Evolutionary conservation across 768 basidiomycete species (phyloP).

Genomic region (Pilatotrama ljubarskyi): DNA sequence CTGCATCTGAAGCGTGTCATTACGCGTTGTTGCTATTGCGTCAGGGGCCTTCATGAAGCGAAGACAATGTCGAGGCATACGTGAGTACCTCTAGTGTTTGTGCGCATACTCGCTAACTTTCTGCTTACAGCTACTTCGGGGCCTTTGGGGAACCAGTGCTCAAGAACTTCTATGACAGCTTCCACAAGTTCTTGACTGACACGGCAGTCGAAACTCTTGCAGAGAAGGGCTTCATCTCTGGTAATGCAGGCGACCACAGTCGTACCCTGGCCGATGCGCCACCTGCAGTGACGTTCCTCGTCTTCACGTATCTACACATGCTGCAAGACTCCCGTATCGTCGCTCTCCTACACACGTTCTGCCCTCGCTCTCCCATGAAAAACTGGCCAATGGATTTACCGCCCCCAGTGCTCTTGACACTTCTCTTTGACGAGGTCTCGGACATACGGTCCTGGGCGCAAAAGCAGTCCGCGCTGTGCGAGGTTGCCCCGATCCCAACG

Average conservation of each 20-base stretch:
- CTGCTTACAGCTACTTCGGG: constrained; percentile 63
- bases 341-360: constrained; percentile 37
- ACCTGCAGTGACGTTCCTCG: constrained; percentile 58
- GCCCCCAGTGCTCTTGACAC: constrained; percentile 59
- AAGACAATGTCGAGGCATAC: constrained; percentile 66
- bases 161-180: constrained; percentile 56
- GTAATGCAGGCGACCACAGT: background rate
- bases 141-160: constrained; percentile 56
- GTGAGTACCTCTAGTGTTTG: constrained; percentile 50
- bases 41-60: constrained; percentile 60
- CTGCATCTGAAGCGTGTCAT: constrained; percentile 55
- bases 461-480: constrained; percentile 41
- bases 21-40: constrained; percentile 66
- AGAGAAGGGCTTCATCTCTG: constrained; percentile 19
- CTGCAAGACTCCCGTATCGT: constrained; percentile 53
- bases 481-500: constrained; percentile 44
- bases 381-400: constrained; percentile 61
- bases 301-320: constrained; percentile 60
- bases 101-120: background rate
- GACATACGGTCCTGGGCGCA: constrained; percentile 63
- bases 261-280: constrained; percentile 43
- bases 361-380: constrained; percentile 39
- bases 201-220: constrained; percentile 52
- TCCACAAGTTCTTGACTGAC: constrained; percentile 66
- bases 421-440: constrained; percentile 51